A percentile compares a stretch with the other conserved stretches of the same genome.
Conservation (phyloP, 768 basidiomycete genomes). For the Favolaschia claudopus region DNA sequence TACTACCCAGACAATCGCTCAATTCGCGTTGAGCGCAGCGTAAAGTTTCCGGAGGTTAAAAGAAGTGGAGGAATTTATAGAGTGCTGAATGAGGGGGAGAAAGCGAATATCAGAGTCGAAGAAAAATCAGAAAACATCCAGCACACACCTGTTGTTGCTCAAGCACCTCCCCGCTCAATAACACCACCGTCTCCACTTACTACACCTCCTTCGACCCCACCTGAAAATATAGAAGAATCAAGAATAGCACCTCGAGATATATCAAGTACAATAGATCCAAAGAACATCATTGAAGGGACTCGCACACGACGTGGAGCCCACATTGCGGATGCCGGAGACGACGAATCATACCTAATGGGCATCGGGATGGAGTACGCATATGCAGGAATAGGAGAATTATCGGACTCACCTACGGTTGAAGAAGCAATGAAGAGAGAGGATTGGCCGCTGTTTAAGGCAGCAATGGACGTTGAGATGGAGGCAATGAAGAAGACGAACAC, state of each 20-base stretch:
- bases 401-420: constrained; percentile 11
- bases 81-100: constrained; percentile 29
- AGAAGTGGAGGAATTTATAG: constrained; percentile 5
- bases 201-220: constrained; percentile 11
- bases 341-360: neutral
- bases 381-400: neutral
- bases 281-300: constrained; percentile 14
- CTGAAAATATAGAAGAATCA: neutral
- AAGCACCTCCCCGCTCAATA: neutral
- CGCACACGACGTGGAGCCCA: constrained; percentile 7
- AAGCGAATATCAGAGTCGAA: neutral
- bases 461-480: constrained; percentile 13
- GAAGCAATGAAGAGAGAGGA: constrained; percentile 9
- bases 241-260: constrained; percentile 11
- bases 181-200: constrained; percentile 6
- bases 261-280: constrained; percentile 6
- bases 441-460: constrained; percentile 8
- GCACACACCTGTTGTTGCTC: constrained; percentile 14
- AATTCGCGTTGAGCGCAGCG: constrained; percentile 38
- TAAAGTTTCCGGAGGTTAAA: constrained; percentile 25
- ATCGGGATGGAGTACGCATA: constrained; percentile 1
- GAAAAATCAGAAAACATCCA: constrained; percentile 14
- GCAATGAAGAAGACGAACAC: constrained; percentile 12
- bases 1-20: constrained; percentile 36
- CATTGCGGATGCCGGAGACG: neutral